A percentile compares a stretch with the other conserved stretches of the same genome.
These are phyloP conservation scores for Leptodontidium sp. DNA, from an alignment of 2,329 filamentous ascomycete species.

Conservation along the genomic window DNA sequence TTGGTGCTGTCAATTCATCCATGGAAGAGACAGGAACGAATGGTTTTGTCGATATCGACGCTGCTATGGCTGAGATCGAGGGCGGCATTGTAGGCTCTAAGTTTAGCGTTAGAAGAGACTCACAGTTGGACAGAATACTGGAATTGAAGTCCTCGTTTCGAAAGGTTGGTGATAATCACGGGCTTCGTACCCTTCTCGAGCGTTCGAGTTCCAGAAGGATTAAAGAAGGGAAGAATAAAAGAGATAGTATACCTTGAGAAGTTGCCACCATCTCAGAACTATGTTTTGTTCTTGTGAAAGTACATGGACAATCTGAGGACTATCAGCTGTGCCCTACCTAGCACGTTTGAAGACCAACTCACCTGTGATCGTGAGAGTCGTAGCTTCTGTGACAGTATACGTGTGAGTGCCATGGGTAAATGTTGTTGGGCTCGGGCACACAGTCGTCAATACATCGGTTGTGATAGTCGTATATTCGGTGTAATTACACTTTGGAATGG, in stretches of 20 bases:
- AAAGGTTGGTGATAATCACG: background rate
- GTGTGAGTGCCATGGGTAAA: constrained; percentile 8
- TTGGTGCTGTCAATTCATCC: background rate
- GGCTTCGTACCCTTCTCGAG: background rate
- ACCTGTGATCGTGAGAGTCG: constrained; percentile 20
- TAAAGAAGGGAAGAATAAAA: background rate
- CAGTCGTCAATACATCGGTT: constrained; percentile 6
- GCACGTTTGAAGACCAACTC: background rate
- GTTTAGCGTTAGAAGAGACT: background rate
- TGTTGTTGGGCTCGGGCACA: constrained; percentile 11
- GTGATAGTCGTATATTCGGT: constrained; percentile 17
- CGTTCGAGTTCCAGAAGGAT: background rate
- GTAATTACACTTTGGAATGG: background rate
- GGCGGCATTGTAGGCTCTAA: background rate
- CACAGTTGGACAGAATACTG: too few relatives aligned
- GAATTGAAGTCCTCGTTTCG: too few relatives aligned
- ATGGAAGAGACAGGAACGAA: background rate
- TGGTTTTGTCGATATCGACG: background rate
- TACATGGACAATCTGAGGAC: constrained; percentile 15
- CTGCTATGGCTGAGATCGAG: background rate
- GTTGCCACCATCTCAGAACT: constrained; percentile 8
- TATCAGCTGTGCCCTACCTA: background rate
- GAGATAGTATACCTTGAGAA: background rate
- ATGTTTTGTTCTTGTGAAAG: constrained; percentile 11
- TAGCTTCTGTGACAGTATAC: constrained; percentile 9